Conservation (phyloP, 2,329 filamentous ascomycete genomes). For the Fusarium foetens region DNA sequence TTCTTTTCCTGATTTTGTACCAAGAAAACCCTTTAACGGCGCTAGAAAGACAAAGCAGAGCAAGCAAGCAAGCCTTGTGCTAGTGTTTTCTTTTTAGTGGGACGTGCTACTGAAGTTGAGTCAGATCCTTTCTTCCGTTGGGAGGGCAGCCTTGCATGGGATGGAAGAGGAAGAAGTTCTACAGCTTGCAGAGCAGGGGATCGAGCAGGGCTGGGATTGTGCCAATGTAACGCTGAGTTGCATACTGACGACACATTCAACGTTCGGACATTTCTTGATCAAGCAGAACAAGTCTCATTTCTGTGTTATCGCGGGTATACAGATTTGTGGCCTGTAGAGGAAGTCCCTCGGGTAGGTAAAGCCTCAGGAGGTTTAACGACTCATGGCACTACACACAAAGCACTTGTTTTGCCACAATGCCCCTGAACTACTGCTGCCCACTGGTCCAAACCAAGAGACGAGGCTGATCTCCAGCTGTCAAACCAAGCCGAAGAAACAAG, state of each 20-base stretch:
- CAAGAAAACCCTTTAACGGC: not conserved
- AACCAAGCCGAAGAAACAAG: not conserved
- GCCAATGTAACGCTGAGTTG: slow-evolving; percentile 32
- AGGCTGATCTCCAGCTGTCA: not conserved
- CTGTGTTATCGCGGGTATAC: not conserved
- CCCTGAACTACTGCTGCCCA: slow-evolving; percentile 14
- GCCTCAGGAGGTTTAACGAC: slow-evolving; percentile 12
- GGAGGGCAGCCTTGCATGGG: slow-evolving; percentile 30
- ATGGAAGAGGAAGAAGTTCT: not conserved
- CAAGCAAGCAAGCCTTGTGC: not conserved
- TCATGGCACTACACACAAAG: slow-evolving; percentile 13
- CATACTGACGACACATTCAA: slow-evolving; percentile 32
- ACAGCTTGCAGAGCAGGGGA: slow-evolving; percentile 2
- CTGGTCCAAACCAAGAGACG: not conserved
- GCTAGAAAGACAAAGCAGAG: not conserved
- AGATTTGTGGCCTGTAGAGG: not conserved
- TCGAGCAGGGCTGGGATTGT: slow-evolving; percentile 19
- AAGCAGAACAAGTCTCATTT: not conserved
- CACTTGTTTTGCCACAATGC: slow-evolving; percentile 28
- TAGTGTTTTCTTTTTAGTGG: not conserved
- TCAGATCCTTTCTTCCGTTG: not conserved
- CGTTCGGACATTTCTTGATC: slow-evolving; percentile 22
- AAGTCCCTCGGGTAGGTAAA: not conserved
- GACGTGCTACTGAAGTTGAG: not conserved
- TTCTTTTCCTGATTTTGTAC: not conserved